Percentiles rank a stretch among this genome's conserved stretches.
phyloP scores from a whole-genome alignment of 345 rosid species.

The Lepidium aucheri region DNA sequence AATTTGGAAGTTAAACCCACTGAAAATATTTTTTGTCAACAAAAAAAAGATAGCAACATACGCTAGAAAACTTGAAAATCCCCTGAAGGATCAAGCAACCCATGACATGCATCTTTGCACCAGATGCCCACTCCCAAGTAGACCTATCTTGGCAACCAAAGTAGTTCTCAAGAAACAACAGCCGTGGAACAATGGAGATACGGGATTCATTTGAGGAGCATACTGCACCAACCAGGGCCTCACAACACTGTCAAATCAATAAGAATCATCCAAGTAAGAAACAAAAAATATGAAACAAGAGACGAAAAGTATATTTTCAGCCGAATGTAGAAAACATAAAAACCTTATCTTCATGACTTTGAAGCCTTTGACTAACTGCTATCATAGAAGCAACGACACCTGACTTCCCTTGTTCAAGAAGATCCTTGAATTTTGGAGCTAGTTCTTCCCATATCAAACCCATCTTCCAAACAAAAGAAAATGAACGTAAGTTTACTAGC shows the following conservation, averaged over 20 bases:
- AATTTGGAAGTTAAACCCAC: neutral
- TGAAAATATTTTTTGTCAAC: neutral
- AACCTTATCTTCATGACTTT: slow-evolving; percentile 62
- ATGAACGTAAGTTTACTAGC: neutral
- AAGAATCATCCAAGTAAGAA: neutral
- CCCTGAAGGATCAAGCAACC: slow-evolving; percentile 90
- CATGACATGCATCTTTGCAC: slow-evolving; percentile 66
- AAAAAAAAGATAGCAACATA: slow-evolving; percentile 35
- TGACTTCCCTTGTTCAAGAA: slow-evolving; percentile 78
- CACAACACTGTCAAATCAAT: slow-evolving; percentile 59
- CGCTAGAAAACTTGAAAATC: slow-evolving; percentile 67
- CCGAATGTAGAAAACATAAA: slow-evolving; percentile 1
- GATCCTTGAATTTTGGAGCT: slow-evolving; percentile 62
- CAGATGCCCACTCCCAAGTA: slow-evolving; percentile 70
- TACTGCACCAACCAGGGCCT: slow-evolving; percentile 69
- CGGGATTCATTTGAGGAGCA: slow-evolving; percentile 48
- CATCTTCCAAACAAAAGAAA: slow-evolving; percentile 45
- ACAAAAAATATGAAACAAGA: neutral
- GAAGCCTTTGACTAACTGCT: slow-evolving; percentile 69
- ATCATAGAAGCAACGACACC: slow-evolving; percentile 82
- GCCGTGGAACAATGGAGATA: slow-evolving; percentile 48
- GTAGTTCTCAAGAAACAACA: slow-evolving; percentile 80
- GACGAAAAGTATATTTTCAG: neutral
- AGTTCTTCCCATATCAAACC: slow-evolving; percentile 71
- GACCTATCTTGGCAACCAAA: slow-evolving; percentile 50